Evolutionary conservation across 179 eudicot species (phyloP), one percentile per base, ranked within the genome.

Genomic region (Carnegiea gigantea): DNA sequence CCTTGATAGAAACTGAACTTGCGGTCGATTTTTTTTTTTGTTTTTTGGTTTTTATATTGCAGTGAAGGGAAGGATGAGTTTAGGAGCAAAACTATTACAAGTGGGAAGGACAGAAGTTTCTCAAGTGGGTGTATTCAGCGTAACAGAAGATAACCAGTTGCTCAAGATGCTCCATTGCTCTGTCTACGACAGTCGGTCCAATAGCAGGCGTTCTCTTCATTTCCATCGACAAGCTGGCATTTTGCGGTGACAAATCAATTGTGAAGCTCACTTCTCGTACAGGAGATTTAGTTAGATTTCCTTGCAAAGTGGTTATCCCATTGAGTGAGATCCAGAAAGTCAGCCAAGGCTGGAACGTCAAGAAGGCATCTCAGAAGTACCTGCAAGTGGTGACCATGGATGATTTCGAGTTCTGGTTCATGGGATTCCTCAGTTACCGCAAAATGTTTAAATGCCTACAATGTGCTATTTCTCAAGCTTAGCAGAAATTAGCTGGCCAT

Each of bases 331-430:
- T 91, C 43, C 23, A 72, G 72, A 78, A 82, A 83, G 90, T 77
- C 8, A 44, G 79, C 6, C 84, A 86, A 76, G 83, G 89, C 54
- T 82, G 83, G 65, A 86, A 86, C 60, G 44, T 78, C 38, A 84
- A 85, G 64, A 90, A 83, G 51, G 83, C 90, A 24, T 78, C 88
- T 9, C 84, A 82, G 43, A 90, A 90, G 85, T 90, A 88, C 79
- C 71, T 92, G 67, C 84, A 90, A 51, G 46, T 90, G 40, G 91
- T 89, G 23, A 90, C 94, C 15, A 75, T 53, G 18, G 94, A 92
- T 65, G 83, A 90, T 54, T 90, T 82, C 72, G 92, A 92, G 57
- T 92, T 92, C 82, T 92, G 92, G 93, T 91, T 92, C 33, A 85
- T 86, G 89, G 97, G 90, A 30, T 88, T 90, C 78, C 44, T 73